These are phyloP conservation scores for Smittium culicis DNA, from an alignment of 371 early-diverging fungal genomes.

Conservation along the genomic window DNA sequence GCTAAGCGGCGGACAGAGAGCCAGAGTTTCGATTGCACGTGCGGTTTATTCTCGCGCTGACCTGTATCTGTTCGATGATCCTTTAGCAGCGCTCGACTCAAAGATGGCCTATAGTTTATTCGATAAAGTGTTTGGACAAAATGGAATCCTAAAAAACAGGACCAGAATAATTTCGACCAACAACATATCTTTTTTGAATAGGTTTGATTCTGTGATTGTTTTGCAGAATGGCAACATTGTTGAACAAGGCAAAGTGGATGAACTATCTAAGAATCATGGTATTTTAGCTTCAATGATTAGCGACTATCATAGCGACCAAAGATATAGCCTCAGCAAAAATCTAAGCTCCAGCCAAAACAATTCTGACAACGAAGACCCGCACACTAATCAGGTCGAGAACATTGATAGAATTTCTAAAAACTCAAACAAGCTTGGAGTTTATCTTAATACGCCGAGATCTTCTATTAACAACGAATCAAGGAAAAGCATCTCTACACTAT, in stretches of 20 bases:
- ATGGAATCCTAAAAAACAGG: conserved; percentile 60
- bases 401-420: too few species aligned
- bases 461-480: too few species aligned
- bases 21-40: conserved; percentile 44
- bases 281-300: conserved; percentile 26
- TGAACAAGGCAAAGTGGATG: conserved; percentile 53
- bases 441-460: too few species aligned
- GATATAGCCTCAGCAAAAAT: too few species aligned
- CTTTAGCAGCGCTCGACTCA: conserved; percentile 76
- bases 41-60: conserved; percentile 75
- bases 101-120: conserved; percentile 79
- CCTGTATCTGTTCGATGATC: conserved; percentile 67
- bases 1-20: conserved; percentile 46
- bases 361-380: too few species aligned
- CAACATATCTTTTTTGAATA: conserved; percentile 58
- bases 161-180: conserved; percentile 80
- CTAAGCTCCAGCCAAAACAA: too few species aligned
- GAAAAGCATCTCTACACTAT: too few species aligned
- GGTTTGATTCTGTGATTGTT: conserved; percentile 51
- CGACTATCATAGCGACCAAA: conserved; percentile 14
- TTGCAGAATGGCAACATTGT: conserved; percentile 53
- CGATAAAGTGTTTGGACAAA: conserved; percentile 65
- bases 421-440: too few species aligned
- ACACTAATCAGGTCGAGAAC: too few species aligned
- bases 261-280: conserved; percentile 45